These are phyloP conservation scores for Microdochium trichocladiopsis DNA, from an alignment of 2,329 filamentous ascomycete genomes.

Conservation along the genomic window DNA sequence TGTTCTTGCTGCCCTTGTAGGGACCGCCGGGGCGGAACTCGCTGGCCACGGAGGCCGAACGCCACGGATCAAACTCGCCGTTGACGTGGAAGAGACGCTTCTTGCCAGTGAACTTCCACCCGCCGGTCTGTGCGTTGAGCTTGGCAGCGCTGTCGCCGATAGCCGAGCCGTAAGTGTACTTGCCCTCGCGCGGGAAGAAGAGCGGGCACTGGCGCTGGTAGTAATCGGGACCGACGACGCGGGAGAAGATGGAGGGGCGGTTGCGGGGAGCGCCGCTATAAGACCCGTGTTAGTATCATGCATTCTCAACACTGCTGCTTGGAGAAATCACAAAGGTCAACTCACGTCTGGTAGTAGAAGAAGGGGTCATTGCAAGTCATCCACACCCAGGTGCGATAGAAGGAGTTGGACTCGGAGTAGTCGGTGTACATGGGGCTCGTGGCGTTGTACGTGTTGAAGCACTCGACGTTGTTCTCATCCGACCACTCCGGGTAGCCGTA, in stretches of 20 bases:
- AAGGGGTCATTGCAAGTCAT: constrained; percentile 58
- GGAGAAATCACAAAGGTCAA: background rate
- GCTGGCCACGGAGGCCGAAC: constrained; percentile 43
- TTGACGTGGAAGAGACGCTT: constrained; percentile 51
- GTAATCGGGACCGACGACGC: constrained; percentile 42
- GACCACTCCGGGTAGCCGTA: constrained; percentile 39
- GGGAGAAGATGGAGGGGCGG: constrained; percentile 40
- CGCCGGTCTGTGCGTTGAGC: constrained; percentile 46
- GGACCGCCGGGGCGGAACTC: constrained; percentile 47
- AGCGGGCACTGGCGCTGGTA: constrained; percentile 47
- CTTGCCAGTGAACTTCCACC: constrained; percentile 44
- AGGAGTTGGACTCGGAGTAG: constrained; percentile 32
- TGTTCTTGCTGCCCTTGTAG: constrained; percentile 32
- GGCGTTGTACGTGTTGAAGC: constrained; percentile 45
- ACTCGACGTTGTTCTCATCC: constrained; percentile 33
- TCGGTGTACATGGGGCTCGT: constrained; percentile 44
- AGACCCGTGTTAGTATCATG: background rate
- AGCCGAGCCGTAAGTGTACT: constrained; percentile 39
- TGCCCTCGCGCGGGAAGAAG: constrained; percentile 44
- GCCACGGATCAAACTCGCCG: constrained; percentile 54
- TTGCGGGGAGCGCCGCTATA: constrained; percentile 35
- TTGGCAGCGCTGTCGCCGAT: constrained; percentile 35
- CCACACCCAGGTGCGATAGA: constrained; percentile 51
- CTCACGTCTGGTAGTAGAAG: constrained; percentile 46
- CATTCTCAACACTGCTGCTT: no score